A percentile compares a stretch with the other conserved stretches of the same genome.
Conservation (phyloP, 257 asterid genomes). For the Rehmannia glutinosa region DNA sequence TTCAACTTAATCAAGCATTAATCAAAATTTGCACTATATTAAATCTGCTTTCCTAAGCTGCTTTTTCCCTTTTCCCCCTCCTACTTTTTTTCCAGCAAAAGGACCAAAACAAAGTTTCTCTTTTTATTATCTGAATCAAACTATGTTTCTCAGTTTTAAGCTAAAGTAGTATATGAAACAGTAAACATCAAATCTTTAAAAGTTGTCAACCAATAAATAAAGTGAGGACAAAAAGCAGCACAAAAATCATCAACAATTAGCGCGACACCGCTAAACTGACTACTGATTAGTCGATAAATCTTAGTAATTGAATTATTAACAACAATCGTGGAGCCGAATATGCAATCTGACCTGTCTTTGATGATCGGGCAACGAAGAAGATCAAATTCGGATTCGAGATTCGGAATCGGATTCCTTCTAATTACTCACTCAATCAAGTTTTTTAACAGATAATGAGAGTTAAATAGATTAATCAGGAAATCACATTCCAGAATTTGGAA, state of each 20-base stretch:
- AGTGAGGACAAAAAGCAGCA: background rate
- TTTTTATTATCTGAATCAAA: constrained; percentile 15
- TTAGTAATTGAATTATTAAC: constrained; percentile 4
- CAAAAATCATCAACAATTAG: constrained; percentile 10
- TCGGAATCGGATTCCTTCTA: constrained; percentile 20
- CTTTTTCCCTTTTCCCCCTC: background rate
- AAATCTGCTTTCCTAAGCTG: constrained; percentile 14
- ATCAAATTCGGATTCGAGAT: constrained; percentile 23
- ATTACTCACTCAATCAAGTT: background rate
- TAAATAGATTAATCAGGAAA: background rate
- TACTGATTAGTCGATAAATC: background rate
- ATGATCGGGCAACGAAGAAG: constrained; percentile 17
- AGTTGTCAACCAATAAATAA: constrained; percentile 11
- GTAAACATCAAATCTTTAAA: constrained; percentile 1
- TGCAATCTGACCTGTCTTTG: constrained; percentile 32
- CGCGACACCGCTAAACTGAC: constrained; percentile 11
- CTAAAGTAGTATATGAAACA: background rate
- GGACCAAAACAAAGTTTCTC: constrained; percentile 14
- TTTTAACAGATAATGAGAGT: background rate
- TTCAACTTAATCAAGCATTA: constrained; percentile 17
- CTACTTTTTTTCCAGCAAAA: constrained; percentile 19
- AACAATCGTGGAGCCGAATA: constrained; percentile 4
- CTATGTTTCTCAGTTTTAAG: background rate
- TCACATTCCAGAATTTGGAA: constrained; percentile 2
- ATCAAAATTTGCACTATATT: background rate